Conservation (phyloP, 192 early-diverging fungal species). For the Backusella westeae region DNA sequence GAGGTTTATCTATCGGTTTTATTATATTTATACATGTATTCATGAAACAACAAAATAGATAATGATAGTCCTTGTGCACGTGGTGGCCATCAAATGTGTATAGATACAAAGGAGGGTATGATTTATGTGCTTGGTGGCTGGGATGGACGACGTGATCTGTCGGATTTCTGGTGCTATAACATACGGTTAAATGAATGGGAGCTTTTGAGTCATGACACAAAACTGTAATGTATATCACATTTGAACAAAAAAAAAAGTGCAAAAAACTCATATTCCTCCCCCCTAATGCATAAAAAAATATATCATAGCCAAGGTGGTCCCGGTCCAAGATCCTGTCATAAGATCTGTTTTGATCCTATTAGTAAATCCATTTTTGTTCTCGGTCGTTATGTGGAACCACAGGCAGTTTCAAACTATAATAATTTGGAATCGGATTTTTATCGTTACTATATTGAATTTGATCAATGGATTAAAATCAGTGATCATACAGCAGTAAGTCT, state of each 20-base stretch:
- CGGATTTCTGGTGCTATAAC: constrained; percentile 87
- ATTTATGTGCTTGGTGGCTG: constrained; percentile 95
- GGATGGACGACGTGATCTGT: constrained; percentile 84
- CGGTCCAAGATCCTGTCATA: constrained; percentile 86
- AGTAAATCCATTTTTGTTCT: constrained; percentile 75
- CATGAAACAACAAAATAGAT: constrained; percentile 2
- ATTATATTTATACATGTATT: constrained; percentile 26
- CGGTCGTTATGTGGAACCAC: constrained; percentile 84
- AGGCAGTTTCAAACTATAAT: constrained; percentile 57
- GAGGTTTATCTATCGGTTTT: not conserved
- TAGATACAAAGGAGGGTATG: constrained; percentile 68
- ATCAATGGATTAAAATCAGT: constrained; percentile 72
- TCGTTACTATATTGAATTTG: constrained; percentile 71
- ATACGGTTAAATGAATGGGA: constrained; percentile 65
- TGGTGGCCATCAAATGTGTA: constrained; percentile 97
- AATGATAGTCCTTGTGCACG: constrained; percentile 59
- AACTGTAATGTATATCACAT: constrained; percentile 41
- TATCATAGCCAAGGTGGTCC: constrained; percentile 76
- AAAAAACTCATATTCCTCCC: not conserved
- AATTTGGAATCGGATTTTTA: constrained; percentile 84
- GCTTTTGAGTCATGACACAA: constrained; percentile 70
- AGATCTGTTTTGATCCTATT: constrained; percentile 83
- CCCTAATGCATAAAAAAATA: not conserved
- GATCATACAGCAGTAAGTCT: constrained; percentile 70
- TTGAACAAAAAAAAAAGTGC: not conserved